Evolutionary conservation across 2,329 filamentous ascomycete species (phyloP).

Genomic region (Byssochlamys sp.): DNA sequence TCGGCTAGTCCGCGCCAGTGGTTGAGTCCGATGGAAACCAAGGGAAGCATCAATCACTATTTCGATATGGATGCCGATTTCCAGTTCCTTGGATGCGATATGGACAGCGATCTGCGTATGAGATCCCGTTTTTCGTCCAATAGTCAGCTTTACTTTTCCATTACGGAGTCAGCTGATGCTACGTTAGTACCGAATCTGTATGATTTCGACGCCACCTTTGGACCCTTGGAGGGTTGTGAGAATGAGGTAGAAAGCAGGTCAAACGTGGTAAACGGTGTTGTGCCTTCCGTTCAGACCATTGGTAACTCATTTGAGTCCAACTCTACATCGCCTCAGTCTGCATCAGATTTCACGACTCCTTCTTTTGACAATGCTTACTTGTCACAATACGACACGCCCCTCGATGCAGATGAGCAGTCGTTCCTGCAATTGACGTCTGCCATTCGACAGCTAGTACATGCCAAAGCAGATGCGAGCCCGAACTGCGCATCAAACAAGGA

Average conservation of each 20-base stretch:
- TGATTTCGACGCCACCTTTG: neutral
- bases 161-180: neutral
- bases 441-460: slow-evolving; percentile 26
- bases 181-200: neutral
- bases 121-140: neutral
- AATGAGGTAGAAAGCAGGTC: neutral
- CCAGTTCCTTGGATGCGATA: neutral
- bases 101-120: neutral
- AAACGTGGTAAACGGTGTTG: neutral
- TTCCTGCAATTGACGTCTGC: neutral
- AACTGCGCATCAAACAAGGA: slow-evolving; percentile 27
- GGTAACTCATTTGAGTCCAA: neutral
- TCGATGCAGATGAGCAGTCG: neutral
- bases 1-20: neutral
- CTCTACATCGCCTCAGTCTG: neutral
- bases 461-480: slow-evolving; percentile 28
- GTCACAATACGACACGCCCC: neutral
- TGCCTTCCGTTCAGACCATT: neutral
- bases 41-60: neutral
- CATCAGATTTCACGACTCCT: neutral
- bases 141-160: neutral
- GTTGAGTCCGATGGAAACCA: neutral
- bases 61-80: neutral
- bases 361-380: neutral
- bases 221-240: neutral